These are phyloP conservation scores for Saturnispora sanitii DNA, from an alignment of 805 yeast genomes.

Conservation along the genomic window DNA sequence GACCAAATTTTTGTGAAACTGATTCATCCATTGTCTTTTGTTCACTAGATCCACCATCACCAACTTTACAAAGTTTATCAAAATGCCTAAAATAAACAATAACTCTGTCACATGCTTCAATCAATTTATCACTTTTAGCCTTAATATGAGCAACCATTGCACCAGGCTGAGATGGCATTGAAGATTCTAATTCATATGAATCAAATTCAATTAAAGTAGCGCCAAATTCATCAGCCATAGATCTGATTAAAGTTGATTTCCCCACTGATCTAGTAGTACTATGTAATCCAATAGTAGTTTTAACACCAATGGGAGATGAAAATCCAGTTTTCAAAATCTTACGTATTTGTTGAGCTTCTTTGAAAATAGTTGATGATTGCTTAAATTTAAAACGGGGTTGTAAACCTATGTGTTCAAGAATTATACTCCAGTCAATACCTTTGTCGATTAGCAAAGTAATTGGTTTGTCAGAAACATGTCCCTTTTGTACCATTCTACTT, in stretches of 20 bases:
- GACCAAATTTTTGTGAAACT: slow-evolving; percentile 44
- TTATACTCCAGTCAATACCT: slow-evolving; percentile 1
- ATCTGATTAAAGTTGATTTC: slow-evolving; percentile 53
- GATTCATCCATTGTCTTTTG: slow-evolving; percentile 27
- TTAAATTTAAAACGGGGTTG: not conserved
- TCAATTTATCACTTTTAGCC: slow-evolving; percentile 64
- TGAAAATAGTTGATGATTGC: slow-evolving; percentile 26
- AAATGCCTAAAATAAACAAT: slow-evolving; percentile 61
- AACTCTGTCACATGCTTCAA: slow-evolving; percentile 35
- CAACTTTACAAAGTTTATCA: slow-evolving; percentile 61
- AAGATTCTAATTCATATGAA: slow-evolving; percentile 53
- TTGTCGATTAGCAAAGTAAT: slow-evolving; percentile 21
- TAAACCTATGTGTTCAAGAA: not conserved
- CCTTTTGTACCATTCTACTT: slow-evolving; percentile 64
- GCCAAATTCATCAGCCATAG: slow-evolving; percentile 50
- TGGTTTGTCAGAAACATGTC: slow-evolving; percentile 33
- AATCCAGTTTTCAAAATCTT: slow-evolving; percentile 48
- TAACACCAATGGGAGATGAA: slow-evolving; percentile 30
- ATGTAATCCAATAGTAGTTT: slow-evolving; percentile 54
- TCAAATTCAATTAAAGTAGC: slow-evolving; percentile 60
- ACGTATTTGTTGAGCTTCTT: slow-evolving; percentile 40
- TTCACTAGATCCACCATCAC: slow-evolving; percentile 41
- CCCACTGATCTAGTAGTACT: slow-evolving; percentile 75
- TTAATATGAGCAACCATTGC: slow-evolving; percentile 70
- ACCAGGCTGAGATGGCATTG: slow-evolving; percentile 48